Percentiles rank a stretch among this genome's conserved stretches.
Evolutionary conservation across 208 protist species (phyloP).

Genomic region (Acanthamoeba lenticulata): DNA sequence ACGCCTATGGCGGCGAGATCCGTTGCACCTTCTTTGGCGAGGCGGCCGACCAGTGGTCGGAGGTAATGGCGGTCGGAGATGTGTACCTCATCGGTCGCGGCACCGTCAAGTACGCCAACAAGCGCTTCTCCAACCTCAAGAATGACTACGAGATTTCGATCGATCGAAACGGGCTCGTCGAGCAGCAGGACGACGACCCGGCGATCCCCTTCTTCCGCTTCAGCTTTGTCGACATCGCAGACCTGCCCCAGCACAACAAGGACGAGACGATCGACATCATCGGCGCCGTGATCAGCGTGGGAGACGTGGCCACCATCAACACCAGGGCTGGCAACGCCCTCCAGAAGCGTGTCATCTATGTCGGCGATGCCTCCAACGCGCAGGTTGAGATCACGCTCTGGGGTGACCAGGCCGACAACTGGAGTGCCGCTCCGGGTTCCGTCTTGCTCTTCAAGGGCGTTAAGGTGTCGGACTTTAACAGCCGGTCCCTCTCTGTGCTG

Average conservation of each 20-base stretch:
- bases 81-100: conserved; percentile 67
- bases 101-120: conserved; percentile 76
- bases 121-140: conserved; percentile 69
- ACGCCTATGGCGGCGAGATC: conserved; percentile 74
- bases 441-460: conserved; percentile 70
- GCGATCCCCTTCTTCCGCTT: conserved; percentile 38
- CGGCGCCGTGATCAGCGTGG: conserved; percentile 50
- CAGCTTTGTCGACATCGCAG: conserved; percentile 73
- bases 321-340: conserved; percentile 52
- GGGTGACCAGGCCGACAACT: conserved; percentile 67
- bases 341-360: conserved; percentile 63
- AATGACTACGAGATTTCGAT: conserved; percentile 80
- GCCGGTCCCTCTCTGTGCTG: conserved; percentile 41
- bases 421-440: neutral
- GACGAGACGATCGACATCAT: conserved; percentile 61
- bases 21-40: conserved; percentile 76
- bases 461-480: conserved; percentile 73
- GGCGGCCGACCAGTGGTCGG: conserved; percentile 61
- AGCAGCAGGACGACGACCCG: conserved; percentile 53
- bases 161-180: conserved; percentile 16
- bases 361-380: conserved; percentile 70
- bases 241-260: conserved; percentile 38
- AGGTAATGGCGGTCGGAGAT: neutral
- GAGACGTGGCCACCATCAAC: neutral
- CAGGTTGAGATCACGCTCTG: conserved; percentile 77